Evolutionary conservation across 2,329 filamentous ascomycete genomes (phyloP).

Genomic region (Elsinoe perseae): DNA sequence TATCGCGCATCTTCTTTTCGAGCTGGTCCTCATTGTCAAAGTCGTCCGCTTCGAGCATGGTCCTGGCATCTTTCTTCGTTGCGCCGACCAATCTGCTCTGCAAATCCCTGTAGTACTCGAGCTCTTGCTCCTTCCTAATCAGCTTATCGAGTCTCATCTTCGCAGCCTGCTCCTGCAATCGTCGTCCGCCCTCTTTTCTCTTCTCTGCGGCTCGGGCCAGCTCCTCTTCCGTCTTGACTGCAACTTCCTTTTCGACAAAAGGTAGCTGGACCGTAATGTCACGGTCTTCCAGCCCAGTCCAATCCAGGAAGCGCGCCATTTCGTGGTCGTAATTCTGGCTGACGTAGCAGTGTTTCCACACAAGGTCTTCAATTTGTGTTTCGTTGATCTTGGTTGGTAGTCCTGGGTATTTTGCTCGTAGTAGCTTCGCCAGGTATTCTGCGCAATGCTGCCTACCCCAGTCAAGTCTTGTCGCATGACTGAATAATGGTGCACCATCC

Average conservation of each 20-base stretch:
- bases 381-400: conserved; percentile 69
- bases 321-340: conserved; percentile 78
- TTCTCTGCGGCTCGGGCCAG: conserved; percentile 83
- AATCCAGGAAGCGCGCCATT: conserved; percentile 69
- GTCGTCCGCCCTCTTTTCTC: conserved; percentile 85
- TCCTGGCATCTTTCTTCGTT: conserved; percentile 83
- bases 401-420: conserved; percentile 83
- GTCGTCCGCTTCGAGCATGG: conserved; percentile 80
- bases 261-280: conserved; percentile 88
- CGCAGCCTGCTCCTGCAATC: conserved; percentile 89
- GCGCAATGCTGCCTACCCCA: conserved; percentile 89
- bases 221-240: conserved; percentile 92
- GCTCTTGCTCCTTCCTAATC: conserved; percentile 88
- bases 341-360: conserved; percentile 83
- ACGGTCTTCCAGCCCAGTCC: conserved; percentile 83
- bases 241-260: conserved; percentile 79
- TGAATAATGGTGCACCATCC: conserved; percentile 73
- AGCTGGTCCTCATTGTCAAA: conserved; percentile 84
- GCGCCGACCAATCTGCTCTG: conserved; percentile 60
- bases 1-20: conserved; percentile 75
- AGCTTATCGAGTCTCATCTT: conserved; percentile 96
- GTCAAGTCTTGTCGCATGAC: conserved; percentile 80
- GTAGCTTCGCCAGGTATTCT: conserved; percentile 83
- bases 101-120: conserved; percentile 86
- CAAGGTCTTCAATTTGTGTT: conserved; percentile 78